Conservation (phyloP, 768 basidiomycete species). For the Mycena vitilis region DNA sequence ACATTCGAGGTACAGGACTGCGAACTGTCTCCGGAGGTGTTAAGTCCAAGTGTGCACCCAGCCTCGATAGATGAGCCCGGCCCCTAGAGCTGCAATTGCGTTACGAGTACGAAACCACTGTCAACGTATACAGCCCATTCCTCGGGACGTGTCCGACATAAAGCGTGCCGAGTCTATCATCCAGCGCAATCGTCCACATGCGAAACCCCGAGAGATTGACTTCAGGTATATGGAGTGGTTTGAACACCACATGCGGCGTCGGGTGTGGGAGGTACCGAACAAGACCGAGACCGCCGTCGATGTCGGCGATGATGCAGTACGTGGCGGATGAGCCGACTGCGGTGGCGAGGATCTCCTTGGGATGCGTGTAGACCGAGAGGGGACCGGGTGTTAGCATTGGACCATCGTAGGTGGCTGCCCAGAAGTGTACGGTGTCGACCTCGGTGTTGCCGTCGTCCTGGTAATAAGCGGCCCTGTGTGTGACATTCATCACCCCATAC, state of each 20-base stretch:
- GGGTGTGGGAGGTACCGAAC: not conserved
- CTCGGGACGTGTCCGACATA: not conserved
- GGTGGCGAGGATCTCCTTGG: not conserved
- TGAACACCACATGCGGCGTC: not conserved
- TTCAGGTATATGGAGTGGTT: not conserved
- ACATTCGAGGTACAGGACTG: too few species aligned
- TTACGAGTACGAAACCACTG: not conserved
- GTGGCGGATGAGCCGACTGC: not conserved
- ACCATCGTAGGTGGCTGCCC: not conserved
- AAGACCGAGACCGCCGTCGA: not conserved
- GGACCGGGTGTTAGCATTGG: not conserved
- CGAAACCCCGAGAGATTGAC: not conserved
- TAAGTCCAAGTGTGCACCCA: too few species aligned
- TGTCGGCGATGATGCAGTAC: not conserved
- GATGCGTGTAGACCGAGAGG: not conserved
- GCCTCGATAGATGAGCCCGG: too few species aligned
- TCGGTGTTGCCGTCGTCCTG: not conserved
- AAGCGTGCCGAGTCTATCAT: not conserved
- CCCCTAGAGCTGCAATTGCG: too few species aligned
- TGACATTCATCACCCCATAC: not conserved
- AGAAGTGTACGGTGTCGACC: not conserved
- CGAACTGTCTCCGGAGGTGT: too few species aligned
- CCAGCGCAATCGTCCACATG: not conserved
- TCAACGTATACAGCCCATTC: not conserved
- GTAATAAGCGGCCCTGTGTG: not conserved